phyloP scores from a whole-genome alignment of 352 stramenopile species.

The Globisporangium cystogenes region DNA sequence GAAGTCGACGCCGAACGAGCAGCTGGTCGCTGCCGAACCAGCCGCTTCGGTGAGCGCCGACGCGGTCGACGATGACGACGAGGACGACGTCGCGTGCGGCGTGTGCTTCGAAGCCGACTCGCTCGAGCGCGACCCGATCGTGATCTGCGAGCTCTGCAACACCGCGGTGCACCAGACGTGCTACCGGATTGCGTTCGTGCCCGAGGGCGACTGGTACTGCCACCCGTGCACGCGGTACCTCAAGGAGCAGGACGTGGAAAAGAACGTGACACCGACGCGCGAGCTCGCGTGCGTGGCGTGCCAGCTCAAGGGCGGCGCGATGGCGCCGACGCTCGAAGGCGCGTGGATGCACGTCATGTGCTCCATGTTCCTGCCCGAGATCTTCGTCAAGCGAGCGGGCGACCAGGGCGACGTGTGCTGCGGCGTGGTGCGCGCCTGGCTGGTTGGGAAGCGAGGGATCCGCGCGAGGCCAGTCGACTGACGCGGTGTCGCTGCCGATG shows the following conservation, averaged over 20 bases:
- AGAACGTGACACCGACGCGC: conserved; percentile 44
- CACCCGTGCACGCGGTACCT: conserved; percentile 54
- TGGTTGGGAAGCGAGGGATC: neutral
- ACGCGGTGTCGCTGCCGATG: neutral
- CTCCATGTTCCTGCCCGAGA: conserved; percentile 75
- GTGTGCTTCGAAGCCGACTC: conserved; percentile 66
- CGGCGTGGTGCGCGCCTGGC: conserved; percentile 27
- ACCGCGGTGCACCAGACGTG: conserved; percentile 76
- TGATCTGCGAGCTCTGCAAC: conserved; percentile 74
- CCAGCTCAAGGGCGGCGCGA: conserved; percentile 40
- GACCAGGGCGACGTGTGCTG: conserved; percentile 51
- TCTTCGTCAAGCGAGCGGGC: conserved; percentile 37
- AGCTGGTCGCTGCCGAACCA: too few species aligned
- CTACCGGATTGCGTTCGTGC: conserved; percentile 61
- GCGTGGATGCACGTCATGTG: conserved; percentile 75
- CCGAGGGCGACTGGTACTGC: conserved; percentile 76
- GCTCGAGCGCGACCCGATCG: conserved; percentile 65
- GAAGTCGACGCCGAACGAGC: neutral
- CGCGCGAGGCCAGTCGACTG: neutral
- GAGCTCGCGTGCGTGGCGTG: conserved; percentile 54
- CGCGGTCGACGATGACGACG: neutral
- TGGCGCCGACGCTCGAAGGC: conserved; percentile 37
- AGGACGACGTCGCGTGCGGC: conserved; percentile 46
- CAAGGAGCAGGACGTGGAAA: conserved; percentile 29
- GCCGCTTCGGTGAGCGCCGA: neutral